Percentiles rank a stretch among this genome's conserved stretches.
These are phyloP conservation scores for Endoconidiophora polonica DNA, from an alignment of 2,329 filamentous ascomycete species.

Conservation along the genomic window DNA sequence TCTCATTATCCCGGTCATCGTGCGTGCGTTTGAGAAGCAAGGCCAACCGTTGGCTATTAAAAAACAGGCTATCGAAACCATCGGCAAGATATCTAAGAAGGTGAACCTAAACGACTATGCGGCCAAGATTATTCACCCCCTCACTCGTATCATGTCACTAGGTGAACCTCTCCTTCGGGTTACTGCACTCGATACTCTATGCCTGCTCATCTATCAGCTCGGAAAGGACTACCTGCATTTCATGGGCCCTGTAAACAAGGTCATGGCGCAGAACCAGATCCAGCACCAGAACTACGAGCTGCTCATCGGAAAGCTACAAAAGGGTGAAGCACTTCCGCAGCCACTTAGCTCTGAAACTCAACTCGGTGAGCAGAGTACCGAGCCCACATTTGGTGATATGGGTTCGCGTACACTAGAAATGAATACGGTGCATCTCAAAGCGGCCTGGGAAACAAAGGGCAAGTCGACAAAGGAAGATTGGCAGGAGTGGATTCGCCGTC, in stretches of 20 bases:
- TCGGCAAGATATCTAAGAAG: slow-evolving; percentile 84
- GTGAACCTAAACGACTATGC: slow-evolving; percentile 97
- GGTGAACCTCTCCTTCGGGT: slow-evolving; percentile 58
- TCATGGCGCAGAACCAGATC: slow-evolving; percentile 61
- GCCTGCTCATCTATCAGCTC: slow-evolving; percentile 86
- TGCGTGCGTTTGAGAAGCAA: slow-evolving; percentile 81
- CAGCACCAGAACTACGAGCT: slow-evolving; percentile 85
- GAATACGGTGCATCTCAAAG: slow-evolving; percentile 93
- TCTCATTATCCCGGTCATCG: slow-evolving; percentile 87
- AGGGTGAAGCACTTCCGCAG: slow-evolving; percentile 86
- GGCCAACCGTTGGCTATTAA: slow-evolving; percentile 64
- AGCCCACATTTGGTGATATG: slow-evolving; percentile 66
- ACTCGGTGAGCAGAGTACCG: slow-evolving; percentile 52
- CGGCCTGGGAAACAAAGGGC: slow-evolving; percentile 90
- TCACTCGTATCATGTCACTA: slow-evolving; percentile 64
- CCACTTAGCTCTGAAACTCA: slow-evolving; percentile 77
- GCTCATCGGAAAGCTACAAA: slow-evolving; percentile 80
- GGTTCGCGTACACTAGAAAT: slow-evolving; percentile 88
- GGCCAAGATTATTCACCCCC: slow-evolving; percentile 85
- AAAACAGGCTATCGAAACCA: slow-evolving; percentile 82
- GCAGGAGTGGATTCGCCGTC: slow-evolving; percentile 96
- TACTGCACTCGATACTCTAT: slow-evolving; percentile 82
- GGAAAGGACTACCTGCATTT: slow-evolving; percentile 93
- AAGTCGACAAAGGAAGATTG: slow-evolving; percentile 98
- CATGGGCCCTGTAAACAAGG: slow-evolving; percentile 82